A percentile compares a stretch with the other conserved stretches of the same genome.
Evolutionary conservation across 2,329 filamentous ascomycete genomes (phyloP).

Genomic region (Neospermospora avenae): DNA sequence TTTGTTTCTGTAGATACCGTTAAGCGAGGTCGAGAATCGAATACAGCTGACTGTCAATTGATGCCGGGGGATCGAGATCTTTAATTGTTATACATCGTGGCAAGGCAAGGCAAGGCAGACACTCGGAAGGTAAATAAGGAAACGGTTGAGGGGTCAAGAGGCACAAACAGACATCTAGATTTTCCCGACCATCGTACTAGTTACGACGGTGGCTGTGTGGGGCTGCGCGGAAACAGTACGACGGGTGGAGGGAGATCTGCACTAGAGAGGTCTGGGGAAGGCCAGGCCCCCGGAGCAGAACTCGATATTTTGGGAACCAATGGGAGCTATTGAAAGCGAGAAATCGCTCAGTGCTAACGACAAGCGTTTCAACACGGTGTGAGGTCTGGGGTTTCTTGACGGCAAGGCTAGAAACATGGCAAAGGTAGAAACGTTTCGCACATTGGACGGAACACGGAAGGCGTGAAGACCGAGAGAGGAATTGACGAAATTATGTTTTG

Average conservation of each 20-base stretch:
- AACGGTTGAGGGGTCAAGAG: neutral
- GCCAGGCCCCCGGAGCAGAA: neutral
- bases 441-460: neutral
- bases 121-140: neutral
- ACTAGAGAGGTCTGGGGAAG: constrained; percentile 2
- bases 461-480: neutral
- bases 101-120: neutral
- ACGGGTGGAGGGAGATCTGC: constrained; percentile 1
- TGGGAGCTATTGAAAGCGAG: neutral
- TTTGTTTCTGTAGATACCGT: neutral
- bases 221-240: neutral
- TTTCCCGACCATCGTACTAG: neutral
- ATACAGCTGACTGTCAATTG: too few relatives aligned
- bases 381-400: neutral
- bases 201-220: neutral
- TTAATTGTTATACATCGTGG: neutral
- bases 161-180: neutral
- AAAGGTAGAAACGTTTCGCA: neutral
- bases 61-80: neutral
- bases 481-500: neutral
- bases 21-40: neutral
- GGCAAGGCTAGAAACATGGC: neutral
- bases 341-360: neutral
- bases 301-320: neutral
- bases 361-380: neutral